Conservation (phyloP, 2,329 filamentous ascomycete genomes). For the Colletotrichum caudatum region DNA sequence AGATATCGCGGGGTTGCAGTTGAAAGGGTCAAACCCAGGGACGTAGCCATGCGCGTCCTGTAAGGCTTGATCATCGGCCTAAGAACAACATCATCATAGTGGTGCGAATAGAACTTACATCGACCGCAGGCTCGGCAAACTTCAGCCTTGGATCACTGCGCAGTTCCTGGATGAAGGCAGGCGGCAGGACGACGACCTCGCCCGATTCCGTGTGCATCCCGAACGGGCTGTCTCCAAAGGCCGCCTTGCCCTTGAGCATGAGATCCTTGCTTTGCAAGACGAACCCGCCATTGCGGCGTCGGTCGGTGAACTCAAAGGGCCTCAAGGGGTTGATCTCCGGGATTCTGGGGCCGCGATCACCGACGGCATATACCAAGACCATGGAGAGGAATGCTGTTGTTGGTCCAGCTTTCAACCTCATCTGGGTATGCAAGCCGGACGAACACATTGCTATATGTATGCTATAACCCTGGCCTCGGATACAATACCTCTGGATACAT, state of each 20-base stretch:
- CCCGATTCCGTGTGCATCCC: conserved; percentile 24
- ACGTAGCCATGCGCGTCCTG: conserved; percentile 23
- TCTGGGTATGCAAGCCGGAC: neutral
- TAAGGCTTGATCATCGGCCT: neutral
- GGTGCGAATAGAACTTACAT: neutral
- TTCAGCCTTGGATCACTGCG: conserved; percentile 18
- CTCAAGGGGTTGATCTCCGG: conserved; percentile 22
- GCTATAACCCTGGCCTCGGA: neutral
- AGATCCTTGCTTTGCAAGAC: conserved; percentile 12
- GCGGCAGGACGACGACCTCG: conserved; percentile 17
- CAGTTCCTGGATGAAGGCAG: conserved; percentile 22
- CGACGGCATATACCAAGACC: conserved; percentile 14
- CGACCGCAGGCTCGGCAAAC: neutral
- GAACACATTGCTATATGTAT: conserved; percentile 11
- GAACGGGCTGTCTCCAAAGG: conserved; percentile 18
- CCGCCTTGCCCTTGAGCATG: conserved; percentile 11
- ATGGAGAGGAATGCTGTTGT: conserved; percentile 5
- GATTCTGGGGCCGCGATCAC: conserved; percentile 5
- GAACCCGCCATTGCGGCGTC: conserved; percentile 27
- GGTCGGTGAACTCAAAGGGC: conserved; percentile 15
- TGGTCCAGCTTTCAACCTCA: neutral
- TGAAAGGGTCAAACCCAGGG: conserved; percentile 24
- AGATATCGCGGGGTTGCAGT: neutral
- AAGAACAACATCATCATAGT: rapidly evolving
- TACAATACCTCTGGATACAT: neutral